Evolutionary conservation across 306 rosid genomes (phyloP).

Genomic region (Inga oerstediana): DNA sequence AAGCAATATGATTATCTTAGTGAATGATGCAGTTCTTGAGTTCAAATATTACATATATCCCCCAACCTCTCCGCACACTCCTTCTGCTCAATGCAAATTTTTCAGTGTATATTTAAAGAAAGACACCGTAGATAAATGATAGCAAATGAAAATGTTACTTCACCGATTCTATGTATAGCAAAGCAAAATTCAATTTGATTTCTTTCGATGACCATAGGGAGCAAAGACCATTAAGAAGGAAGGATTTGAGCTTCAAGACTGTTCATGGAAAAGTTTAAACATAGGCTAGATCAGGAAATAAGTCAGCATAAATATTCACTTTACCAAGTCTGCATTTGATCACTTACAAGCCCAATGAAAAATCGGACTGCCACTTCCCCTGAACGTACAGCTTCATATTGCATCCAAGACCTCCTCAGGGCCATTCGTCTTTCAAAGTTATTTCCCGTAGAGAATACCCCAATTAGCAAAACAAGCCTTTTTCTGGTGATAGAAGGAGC

Average conservation of each 20-base stretch:
- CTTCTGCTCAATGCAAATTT: conserved; percentile 17
- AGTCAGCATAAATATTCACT: conserved; percentile 23
- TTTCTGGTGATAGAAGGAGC: conserved; percentile 68
- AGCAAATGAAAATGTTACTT: conserved; percentile 11
- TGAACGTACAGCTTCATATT: conserved; percentile 71
- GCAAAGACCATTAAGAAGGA: conserved; percentile 18
- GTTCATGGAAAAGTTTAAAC: conserved; percentile 16
- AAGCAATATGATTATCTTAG: background rate
- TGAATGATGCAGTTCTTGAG: conserved; percentile 5
- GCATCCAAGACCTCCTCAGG: conserved; percentile 97
- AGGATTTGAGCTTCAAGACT: conserved; percentile 13
- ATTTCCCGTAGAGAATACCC: conserved; percentile 90
- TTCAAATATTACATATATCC: conserved; percentile 15
- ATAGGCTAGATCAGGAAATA: conserved; percentile 20
- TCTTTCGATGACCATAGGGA: conserved; percentile 19
- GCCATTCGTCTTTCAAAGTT: conserved; percentile 97
- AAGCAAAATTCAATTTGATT: conserved; percentile 8
- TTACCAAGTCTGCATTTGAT: conserved; percentile 20
- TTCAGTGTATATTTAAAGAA: conserved; percentile 20
- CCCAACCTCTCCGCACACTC: conserved; percentile 17
- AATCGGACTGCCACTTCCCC: conserved; percentile 88
- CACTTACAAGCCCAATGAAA: conserved; percentile 95
- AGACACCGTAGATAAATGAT: conserved; percentile 5
- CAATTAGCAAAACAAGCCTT: conserved; percentile 74
- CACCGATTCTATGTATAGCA: conserved; percentile 4